These are phyloP conservation scores for Tephrocybe sp. DNA, from an alignment of 768 basidiomycete genomes.

Conservation along the genomic window DNA sequence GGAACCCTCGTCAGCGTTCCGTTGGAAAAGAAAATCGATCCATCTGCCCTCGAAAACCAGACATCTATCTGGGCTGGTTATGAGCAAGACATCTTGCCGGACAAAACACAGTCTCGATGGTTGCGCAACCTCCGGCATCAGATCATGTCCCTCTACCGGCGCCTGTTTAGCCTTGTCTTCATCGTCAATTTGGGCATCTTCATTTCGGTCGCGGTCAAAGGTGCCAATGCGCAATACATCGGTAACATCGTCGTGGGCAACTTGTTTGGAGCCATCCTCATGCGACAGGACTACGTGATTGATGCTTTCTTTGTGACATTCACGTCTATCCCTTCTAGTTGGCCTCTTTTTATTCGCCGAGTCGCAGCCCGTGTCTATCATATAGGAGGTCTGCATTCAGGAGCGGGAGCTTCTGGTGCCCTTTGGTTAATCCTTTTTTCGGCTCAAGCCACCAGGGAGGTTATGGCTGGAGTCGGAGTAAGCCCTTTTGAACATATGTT, in stretches of 20 bases:
- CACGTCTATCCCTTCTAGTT: constrained; percentile 51
- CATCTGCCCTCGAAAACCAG: constrained; percentile 27
- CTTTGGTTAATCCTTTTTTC: constrained; percentile 54
- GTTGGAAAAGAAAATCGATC: constrained; percentile 19
- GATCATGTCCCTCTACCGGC: constrained; percentile 58
- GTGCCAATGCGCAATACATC: constrained; percentile 34
- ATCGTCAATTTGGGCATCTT: constrained; percentile 54
- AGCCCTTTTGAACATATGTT: constrained; percentile 4
- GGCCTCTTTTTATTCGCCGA: constrained; percentile 56
- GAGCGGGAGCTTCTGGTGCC: constrained; percentile 52
- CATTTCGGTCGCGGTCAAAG: constrained; percentile 37
- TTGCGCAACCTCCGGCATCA: constrained; percentile 58
- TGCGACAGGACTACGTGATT: constrained; percentile 60
- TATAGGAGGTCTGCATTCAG: constrained; percentile 62
- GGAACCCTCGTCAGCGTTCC: constrained; percentile 18
- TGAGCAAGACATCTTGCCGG: constrained; percentile 48
- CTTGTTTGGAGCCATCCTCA: constrained; percentile 45
- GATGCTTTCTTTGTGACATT: constrained; percentile 57
- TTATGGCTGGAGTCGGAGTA: constrained; percentile 35
- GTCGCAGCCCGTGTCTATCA: constrained; percentile 59
- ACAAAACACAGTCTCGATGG: constrained; percentile 46
- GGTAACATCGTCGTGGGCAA: constrained; percentile 47
- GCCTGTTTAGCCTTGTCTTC: constrained; percentile 60
- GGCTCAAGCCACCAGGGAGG: constrained; percentile 51
- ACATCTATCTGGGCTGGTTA: constrained; percentile 51